Percentiles rank a stretch among this genome's conserved stretches.
phyloP scores from a whole-genome alignment of 257 asterid species.

The Cynanchum wilfordii region DNA sequence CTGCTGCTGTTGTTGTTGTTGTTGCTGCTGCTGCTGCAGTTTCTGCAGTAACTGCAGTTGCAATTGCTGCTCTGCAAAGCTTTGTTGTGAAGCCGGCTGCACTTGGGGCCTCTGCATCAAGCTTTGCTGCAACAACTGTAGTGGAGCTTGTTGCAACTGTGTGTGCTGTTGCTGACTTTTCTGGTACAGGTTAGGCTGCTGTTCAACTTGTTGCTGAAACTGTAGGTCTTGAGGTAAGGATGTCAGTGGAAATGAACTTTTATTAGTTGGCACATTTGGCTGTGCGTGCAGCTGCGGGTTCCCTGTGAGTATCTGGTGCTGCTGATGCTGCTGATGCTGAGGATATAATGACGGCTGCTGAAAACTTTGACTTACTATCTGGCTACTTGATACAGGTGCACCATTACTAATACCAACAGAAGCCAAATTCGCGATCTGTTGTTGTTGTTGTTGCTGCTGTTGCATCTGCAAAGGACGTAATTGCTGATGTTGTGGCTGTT shows the following conservation, averaged over 20 bases:
- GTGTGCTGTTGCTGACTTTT: conserved; percentile 58
- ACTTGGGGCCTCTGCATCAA: conserved; percentile 46
- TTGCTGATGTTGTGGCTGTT: conserved; percentile 12
- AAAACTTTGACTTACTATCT: conserved; percentile 35
- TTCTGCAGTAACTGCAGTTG: conserved; percentile 78
- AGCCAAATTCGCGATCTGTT: conserved; percentile 29
- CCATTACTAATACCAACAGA: conserved; percentile 27
- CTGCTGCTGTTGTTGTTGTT: conserved; percentile 38
- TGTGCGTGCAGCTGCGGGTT: conserved; percentile 25
- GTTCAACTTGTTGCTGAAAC: conserved; percentile 61
- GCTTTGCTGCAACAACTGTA: conserved; percentile 48
- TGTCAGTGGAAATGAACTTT: conserved; percentile 40
- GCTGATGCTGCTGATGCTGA: conserved; percentile 71
- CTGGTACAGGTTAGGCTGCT: conserved; percentile 40
- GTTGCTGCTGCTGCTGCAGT: conserved; percentile 81
- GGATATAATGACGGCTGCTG: conserved; percentile 46
- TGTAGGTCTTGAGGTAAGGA: conserved; percentile 55
- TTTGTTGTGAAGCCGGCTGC: conserved; percentile 50
- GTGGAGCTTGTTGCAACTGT: conserved; percentile 45
- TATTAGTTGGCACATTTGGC: conserved; percentile 38
- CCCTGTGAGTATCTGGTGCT: conserved; percentile 44
- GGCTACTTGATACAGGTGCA: conserved; percentile 29
- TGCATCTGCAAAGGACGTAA: conserved; percentile 23
- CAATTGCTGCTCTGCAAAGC: conserved; percentile 61
- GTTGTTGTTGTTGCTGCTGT: conserved; percentile 31